Evolutionary conservation across 164 flowering plant species (phyloP).

Genomic region (Vitis rupestris): DNA sequence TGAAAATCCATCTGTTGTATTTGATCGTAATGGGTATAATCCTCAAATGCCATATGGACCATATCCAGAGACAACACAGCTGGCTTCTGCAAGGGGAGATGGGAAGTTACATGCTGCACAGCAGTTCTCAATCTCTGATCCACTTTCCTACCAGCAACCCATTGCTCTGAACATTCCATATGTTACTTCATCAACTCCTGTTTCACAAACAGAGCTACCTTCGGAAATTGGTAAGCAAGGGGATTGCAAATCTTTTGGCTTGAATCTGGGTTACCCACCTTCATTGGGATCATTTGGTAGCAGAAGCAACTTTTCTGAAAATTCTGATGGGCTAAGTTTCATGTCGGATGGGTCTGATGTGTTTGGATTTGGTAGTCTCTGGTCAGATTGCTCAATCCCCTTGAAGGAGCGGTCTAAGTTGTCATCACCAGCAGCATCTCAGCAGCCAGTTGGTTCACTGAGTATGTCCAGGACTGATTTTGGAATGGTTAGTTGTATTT

Average conservation of each 20-base stretch:
- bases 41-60: constrained; percentile 90
- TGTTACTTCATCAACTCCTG: constrained; percentile 56
- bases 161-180: constrained; percentile 63
- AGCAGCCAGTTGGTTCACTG: constrained; percentile 56
- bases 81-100: constrained; percentile 67
- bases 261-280: constrained; percentile 57
- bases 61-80: constrained; percentile 78
- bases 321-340: constrained; percentile 40
- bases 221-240: constrained; percentile 49
- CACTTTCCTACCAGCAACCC: constrained; percentile 67
- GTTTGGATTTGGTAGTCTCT: constrained; percentile 58
- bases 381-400: constrained; percentile 69
- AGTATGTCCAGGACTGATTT: constrained; percentile 63
- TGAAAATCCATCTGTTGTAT: constrained; percentile 74
- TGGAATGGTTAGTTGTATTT: constrained; percentile 50
- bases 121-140: constrained; percentile 59
- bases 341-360: constrained; percentile 62
- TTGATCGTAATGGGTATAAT: constrained; percentile 82
- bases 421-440: constrained; percentile 60
- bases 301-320: constrained; percentile 48
- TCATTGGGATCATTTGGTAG: constrained; percentile 54
- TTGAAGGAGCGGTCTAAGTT: constrained; percentile 63
- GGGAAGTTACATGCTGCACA: constrained; percentile 53
- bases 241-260: constrained; percentile 53
- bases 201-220: constrained; percentile 65